phyloP scores from a whole-genome alignment of 2,329 filamentous ascomycete species.

The Aureobasidium sp. region DNA sequence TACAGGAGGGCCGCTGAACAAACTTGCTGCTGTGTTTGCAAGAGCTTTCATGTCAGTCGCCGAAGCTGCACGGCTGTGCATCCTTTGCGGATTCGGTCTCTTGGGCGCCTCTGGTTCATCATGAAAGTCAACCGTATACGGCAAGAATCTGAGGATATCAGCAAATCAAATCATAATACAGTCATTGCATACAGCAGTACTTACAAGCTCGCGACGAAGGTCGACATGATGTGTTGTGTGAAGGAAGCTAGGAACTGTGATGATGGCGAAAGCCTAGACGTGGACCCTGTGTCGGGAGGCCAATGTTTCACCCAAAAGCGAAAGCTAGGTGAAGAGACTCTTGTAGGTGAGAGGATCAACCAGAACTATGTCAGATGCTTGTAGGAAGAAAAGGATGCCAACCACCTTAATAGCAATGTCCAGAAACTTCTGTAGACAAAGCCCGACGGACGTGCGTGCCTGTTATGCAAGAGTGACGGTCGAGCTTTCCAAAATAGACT shows the following conservation, averaged over 20 bases:
- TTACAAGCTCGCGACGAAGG: conserved; percentile 25
- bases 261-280: not conserved
- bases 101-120: conserved; percentile 43
- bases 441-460: conserved; percentile 6
- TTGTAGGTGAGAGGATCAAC: not conserved
- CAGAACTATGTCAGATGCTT: not conserved
- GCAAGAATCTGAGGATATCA: conserved; percentile 63
- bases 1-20: conserved; percentile 34
- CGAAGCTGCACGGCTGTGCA: conserved; percentile 9
- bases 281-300: not conserved
- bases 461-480: conserved; percentile 15
- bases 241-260: not conserved
- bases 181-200: conserved; percentile 15
- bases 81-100: conserved; percentile 3
- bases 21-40: conserved; percentile 26
- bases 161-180: not conserved
- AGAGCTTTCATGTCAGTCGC: not conserved
- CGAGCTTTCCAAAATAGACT: conserved; percentile 10
- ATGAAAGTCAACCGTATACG: conserved; percentile 81
- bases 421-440: conserved; percentile 15
- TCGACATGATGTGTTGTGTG: conserved; percentile 16
- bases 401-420: conserved; percentile 9
- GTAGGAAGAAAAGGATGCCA: not conserved
- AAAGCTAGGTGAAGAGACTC: not conserved
- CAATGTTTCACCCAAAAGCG: not conserved